Base-by-base conservation (phyloP, 1,139 yeast species). In the Candida sojae region DNA sequence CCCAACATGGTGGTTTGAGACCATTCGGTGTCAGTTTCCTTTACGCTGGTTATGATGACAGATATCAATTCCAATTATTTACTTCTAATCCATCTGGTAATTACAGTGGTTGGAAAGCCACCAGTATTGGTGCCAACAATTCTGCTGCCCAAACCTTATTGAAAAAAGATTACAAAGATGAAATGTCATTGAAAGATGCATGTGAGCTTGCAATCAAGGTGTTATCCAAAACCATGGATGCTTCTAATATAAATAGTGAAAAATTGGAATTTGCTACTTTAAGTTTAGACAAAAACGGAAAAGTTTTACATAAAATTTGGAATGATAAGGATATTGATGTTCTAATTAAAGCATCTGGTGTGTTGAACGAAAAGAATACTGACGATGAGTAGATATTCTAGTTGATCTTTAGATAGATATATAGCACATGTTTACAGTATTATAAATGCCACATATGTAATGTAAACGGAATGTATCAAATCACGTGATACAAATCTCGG, bases 51-150 rank as follows among this genome's bases (percentile, higher is more conserved):
- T 88, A 86, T 65, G 99, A 95, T 66, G 95, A 90, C 50, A 75
- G 90, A 60, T 87, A 86, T 60, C 90, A 92, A 44, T 93, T 87
- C 75, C 99, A 95, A 70, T 77, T 95, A 57, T 95, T 87, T 70
- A 92, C 97, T 17, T 88, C 96, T 21, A 93, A 95, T 65, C 99
- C 99, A 11, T 88, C 96, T 0, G 99, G 99, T 34, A 95, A 95
- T 70, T 95, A 91, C 66, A 84, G 96, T 35, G 99, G 99, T 28
- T 95, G 99, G 99, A 91, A 88, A 68, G 99, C 99, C 41, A 92
- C 97, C 39, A 82, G 92, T 60, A 93, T 93, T 54, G 99, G 99
- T 38, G 97, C 98, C 49, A 95, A 93, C 71, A 92, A 90, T 56
- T 83, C 96, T 5, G 92, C 97, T 40, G 97, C 98, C 2, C 99